Percentiles rank a stretch among this genome's conserved stretches.
These are phyloP conservation scores for Fusarium pseudocircinatum DNA, from an alignment of 2,329 filamentous ascomycete species.

Conservation along the genomic window DNA sequence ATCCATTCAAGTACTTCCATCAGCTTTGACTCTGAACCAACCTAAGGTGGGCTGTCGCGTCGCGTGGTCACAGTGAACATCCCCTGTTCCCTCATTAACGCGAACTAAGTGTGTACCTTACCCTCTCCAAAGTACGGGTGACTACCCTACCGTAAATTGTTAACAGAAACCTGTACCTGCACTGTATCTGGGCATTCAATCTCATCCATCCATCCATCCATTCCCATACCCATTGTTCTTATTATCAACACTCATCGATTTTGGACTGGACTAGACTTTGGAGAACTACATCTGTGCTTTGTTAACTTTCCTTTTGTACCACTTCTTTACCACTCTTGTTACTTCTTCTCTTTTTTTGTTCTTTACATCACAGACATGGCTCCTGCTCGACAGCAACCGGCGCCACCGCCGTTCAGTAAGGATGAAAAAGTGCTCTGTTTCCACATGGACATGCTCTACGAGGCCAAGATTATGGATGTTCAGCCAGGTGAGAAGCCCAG, in stretches of 20 bases:
- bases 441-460: slow-evolving; percentile 96
- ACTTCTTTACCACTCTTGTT: slow-evolving; percentile 11
- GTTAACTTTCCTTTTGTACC: background rate
- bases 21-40: background rate
- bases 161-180: slow-evolving; percentile 26
- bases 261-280: background rate
- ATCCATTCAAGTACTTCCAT: background rate
- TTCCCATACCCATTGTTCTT: slow-evolving; percentile 18
- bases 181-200: slow-evolving; percentile 15
- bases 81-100: slow-evolving; percentile 28
- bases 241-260: slow-evolving; percentile 8
- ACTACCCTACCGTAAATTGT: slow-evolving; percentile 7
- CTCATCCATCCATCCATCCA: slow-evolving; percentile 8
- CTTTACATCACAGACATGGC: slow-evolving; percentile 48
- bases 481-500: slow-evolving; percentile 73
- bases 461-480: slow-evolving; percentile 92
- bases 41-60: slow-evolving; percentile 27
- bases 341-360: slow-evolving; percentile 18
- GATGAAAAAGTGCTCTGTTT: slow-evolving; percentile 97
- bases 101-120: slow-evolving; percentile 32
- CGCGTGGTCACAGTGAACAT: slow-evolving; percentile 16
- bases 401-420: slow-evolving; percentile 67
- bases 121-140: slow-evolving; percentile 13
- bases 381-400: slow-evolving; percentile 55
- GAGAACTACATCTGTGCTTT: background rate